Percentiles rank a stretch among this genome's conserved stretches.
These are phyloP conservation scores for Xylaria sp. DNA, from an alignment of 2,329 filamentous ascomycete species.

Conservation along the genomic window DNA sequence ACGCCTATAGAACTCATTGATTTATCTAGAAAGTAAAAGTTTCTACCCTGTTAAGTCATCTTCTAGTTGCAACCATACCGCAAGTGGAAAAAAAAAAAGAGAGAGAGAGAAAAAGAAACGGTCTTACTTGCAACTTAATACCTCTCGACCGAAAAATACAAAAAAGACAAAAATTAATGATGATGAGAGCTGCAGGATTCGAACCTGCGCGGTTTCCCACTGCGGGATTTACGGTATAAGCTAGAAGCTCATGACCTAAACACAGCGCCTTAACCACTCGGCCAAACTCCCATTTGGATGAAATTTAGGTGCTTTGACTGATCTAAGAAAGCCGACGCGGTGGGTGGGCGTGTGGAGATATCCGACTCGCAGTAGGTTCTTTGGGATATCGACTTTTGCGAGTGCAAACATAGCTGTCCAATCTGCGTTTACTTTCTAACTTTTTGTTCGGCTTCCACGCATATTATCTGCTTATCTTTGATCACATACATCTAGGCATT, in stretches of 20 bases:
- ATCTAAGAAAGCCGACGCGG: background rate
- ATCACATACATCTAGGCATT: background rate
- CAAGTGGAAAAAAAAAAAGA: background rate
- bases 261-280: constrained; percentile 39
- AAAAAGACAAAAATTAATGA: background rate
- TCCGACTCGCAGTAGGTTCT: background rate
- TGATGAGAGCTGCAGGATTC: constrained; percentile 38
- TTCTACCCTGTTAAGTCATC: no score
- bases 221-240: constrained; percentile 33
- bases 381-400: no score
- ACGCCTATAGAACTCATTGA: no score
- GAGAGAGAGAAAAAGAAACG: background rate
- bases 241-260: constrained; percentile 28
- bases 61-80: no score
- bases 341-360: background rate
- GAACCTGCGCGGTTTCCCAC: constrained; percentile 40
- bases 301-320: background rate
- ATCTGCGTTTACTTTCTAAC: background rate
- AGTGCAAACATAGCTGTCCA: background rate
- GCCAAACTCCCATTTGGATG: constrained; percentile 32
- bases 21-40: no score
- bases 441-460: background rate
- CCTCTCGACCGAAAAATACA: no score
- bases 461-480: background rate
- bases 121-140: no score